Evolutionary conservation across 2,329 filamentous ascomycete species (phyloP).

Genomic region (Hymenoscyphus occultus): DNA sequence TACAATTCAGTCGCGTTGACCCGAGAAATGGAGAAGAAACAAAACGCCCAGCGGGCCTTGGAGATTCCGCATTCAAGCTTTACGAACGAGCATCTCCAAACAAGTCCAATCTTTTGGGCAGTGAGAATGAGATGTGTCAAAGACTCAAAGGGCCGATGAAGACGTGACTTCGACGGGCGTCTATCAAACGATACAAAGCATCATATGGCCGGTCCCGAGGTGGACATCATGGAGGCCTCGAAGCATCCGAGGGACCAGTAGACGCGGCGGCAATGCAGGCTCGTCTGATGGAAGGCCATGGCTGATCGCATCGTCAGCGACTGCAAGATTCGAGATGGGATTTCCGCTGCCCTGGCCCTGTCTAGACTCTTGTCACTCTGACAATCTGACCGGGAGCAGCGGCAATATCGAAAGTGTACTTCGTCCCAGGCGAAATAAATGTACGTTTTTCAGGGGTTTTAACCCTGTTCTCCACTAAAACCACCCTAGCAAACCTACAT

Average conservation of each 20-base stretch:
- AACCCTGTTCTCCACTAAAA: too few species aligned
- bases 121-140: neutral
- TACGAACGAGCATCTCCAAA: neutral
- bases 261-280: slow-evolving; percentile 4
- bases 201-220: slow-evolving; percentile 1
- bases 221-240: neutral
- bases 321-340: slow-evolving; percentile 12
- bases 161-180: slow-evolving; percentile 7
- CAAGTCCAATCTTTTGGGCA: neutral
- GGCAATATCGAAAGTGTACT: slow-evolving; percentile 20
- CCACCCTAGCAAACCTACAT: too few species aligned
- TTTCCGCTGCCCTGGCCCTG: slow-evolving; percentile 10
- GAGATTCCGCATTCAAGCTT: neutral
- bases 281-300: neutral
- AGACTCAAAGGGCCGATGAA: neutral
- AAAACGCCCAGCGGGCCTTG: neutral
- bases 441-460: too few species aligned
- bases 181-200: slow-evolving; percentile 11
- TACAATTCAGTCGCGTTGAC: neutral
- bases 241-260: neutral
- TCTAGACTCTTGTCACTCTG: neutral
- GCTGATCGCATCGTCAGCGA: slow-evolving; percentile 2
- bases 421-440: too few species aligned
- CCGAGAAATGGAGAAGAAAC: neutral
- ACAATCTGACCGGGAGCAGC: neutral